These are phyloP conservation scores for Sporodiniella umbellata DNA, from an alignment of 371 early-diverging fungal genomes.

Conservation along the genomic window DNA sequence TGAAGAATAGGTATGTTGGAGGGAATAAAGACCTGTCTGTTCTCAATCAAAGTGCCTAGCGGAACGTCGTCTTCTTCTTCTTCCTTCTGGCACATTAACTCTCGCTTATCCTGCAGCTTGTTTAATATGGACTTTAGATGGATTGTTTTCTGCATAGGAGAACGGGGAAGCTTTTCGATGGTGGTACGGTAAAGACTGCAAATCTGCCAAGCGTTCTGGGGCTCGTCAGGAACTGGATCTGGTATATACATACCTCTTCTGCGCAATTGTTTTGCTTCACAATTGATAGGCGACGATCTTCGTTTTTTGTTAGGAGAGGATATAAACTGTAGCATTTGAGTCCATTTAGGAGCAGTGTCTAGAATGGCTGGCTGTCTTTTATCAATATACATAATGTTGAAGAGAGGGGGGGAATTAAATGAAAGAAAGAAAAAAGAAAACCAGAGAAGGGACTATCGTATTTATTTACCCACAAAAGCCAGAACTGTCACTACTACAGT, in stretches of 20 bases:
- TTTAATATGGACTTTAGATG: slow-evolving; percentile 12
- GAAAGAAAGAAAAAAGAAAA: neutral
- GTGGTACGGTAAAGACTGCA: slow-evolving; percentile 18
- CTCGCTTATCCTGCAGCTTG: neutral
- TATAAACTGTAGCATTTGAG: slow-evolving; percentile 2
- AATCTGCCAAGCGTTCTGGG: slow-evolving; percentile 12
- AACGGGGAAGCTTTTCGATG: slow-evolving; percentile 13
- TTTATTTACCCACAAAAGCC: neutral
- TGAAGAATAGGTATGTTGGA: neutral
- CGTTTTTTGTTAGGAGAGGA: slow-evolving; percentile 15
- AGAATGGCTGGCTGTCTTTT: neutral
- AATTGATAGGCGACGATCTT: neutral
- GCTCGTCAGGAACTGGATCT: slow-evolving; percentile 5
- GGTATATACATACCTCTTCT: slow-evolving; percentile 17
- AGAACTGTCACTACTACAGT: neutral
- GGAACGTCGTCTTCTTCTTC: slow-evolving; percentile 15
- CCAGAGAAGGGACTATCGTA: neutral
- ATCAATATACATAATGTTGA: neutral
- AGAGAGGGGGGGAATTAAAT: neutral
- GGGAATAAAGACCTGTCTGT: neutral
- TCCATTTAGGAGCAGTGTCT: slow-evolving; percentile 9
- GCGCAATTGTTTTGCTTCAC: slow-evolving; percentile 1
- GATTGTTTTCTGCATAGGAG: slow-evolving; percentile 12
- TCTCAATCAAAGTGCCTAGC: slow-evolving; percentile 9
- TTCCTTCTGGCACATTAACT: neutral